Percentiles rank a stretch among this genome's conserved stretches.
These are phyloP conservation scores for Pseudonitzschia multiseries DNA, from an alignment of 108 stramenopile species.

Conservation along the genomic window DNA sequence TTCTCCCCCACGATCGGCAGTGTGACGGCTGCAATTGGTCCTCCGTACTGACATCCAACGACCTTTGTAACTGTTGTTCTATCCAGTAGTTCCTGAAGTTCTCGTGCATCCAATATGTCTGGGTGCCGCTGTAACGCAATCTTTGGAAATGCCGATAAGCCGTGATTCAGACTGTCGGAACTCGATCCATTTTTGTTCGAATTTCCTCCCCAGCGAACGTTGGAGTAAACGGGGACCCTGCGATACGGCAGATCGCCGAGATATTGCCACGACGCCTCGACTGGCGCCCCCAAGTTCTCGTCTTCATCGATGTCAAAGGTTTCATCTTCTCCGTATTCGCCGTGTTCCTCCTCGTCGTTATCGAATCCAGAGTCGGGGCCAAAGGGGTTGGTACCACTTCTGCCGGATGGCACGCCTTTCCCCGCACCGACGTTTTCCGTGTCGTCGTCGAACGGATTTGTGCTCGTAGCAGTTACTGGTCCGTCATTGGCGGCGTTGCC, in stretches of 20 bases:
- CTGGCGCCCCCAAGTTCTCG: constrained; percentile 30
- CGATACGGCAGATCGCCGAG: constrained; percentile 86
- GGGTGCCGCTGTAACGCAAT: constrained; percentile 36
- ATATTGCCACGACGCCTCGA: constrained; percentile 77
- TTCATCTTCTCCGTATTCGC: constrained; percentile 2
- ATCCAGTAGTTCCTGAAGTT: constrained; percentile 54
- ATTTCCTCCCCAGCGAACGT: constrained; percentile 58
- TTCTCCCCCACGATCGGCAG: constrained; percentile 47
- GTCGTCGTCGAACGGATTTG: constrained; percentile 14
- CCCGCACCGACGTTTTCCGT: not conserved
- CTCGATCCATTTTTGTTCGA: not conserved
- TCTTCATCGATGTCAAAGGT: constrained; percentile 18
- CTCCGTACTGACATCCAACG: constrained; percentile 80
- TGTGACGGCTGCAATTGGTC: constrained; percentile 76
- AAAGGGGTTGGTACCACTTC: constrained; percentile 15
- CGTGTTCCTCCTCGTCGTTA: constrained; percentile 6
- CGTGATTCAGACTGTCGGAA: constrained; percentile 25
- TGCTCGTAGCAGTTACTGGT: constrained; percentile 2
- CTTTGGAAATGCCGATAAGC: constrained; percentile 44
- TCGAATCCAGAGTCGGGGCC: not conserved
- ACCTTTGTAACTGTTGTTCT: constrained; percentile 72
- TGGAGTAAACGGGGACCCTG: constrained; percentile 59
- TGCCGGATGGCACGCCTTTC: not conserved
- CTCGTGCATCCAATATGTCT: constrained; percentile 35
- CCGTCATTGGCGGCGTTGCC: not conserved